Evolutionary conservation across 208 protist species (phyloP), one percentile per base, ranked within the genome.

Genomic region (Acanthamoeba culbertsoni): DNA sequence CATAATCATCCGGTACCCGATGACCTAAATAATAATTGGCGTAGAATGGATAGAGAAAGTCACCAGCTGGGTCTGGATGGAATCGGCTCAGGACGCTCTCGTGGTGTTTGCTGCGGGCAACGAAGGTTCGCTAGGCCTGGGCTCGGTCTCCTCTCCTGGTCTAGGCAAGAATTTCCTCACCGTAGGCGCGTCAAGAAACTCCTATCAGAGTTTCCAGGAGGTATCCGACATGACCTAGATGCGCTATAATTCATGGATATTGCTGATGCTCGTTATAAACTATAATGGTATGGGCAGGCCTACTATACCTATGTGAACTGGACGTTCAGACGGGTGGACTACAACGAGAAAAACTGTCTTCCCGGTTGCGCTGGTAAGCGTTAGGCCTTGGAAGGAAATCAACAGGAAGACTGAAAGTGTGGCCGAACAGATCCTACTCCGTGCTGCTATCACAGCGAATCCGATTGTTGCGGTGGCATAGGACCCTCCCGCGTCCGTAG

Each of bases 271-370:
- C n/a, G 6, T 28, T 0, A 8, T 26, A 14, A 0, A 75, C 59
- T 8, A 75, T 75, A 23, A 14, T 59, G 16, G 23, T 23, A 59
- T 59, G 51, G 51, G 6, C 31, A 75, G 68, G 68, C 68, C 1
- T 89, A 65, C 79, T 42, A 89, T 31, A 89, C 46, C 31, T 89
- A 89, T 48, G 28, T 89, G 35, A 63, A 89, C n/a, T 89, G 62
- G 35, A 63, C 45, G 0, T 89, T 33, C 10, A 62, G 55, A 1
- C 18, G 79, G 23, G 51, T 63, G 46, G 6, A 33, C 0, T 89
- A 89, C 79, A 89, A 89, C 79, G 46, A 31, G 0, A 20, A 63
- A 0, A 62, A 63, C 23, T 89, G 79, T 23, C 18, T 45, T 16
- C 10, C 18, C 10, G 53, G 48, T 20, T 79, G 68, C 16, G 43